phyloP scores from a whole-genome alignment of 2,329 filamentous ascomycete genomes.

The Penicillium sp. region DNA sequence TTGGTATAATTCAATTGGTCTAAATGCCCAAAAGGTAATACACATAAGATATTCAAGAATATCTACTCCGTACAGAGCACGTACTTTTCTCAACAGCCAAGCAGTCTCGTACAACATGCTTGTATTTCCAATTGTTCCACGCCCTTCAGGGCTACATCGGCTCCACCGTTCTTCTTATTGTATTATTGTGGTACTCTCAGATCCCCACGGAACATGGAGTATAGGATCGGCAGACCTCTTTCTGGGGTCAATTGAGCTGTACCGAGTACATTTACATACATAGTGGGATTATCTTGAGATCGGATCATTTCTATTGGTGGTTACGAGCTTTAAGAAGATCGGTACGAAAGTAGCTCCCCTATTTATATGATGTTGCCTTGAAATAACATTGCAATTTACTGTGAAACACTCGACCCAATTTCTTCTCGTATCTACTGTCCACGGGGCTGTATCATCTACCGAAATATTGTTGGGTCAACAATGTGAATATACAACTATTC shows the following conservation, averaged over 20 bases:
- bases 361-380: neutral
- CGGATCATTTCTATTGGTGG: neutral
- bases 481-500: neutral
- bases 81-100: no score
- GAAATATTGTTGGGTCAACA: neutral
- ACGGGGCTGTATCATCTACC: neutral
- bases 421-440: neutral
- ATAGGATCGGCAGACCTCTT: neutral
- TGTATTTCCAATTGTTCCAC: neutral
- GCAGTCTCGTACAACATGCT: neutral
- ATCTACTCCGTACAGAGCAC: no score
- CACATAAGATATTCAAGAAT: no score
- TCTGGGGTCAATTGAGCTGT: neutral
- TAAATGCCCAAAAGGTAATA: neutral
- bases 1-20: neutral
- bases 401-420: neutral
- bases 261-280: no score
- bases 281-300: neutral
- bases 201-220: neutral
- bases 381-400: neutral
- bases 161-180: neutral
- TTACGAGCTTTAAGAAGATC: neutral
- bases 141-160: no score
- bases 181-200: neutral
- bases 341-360: neutral